Conservation (phyloP, 2,329 filamentous ascomycete species). For the Exophiala sideris region DNA sequence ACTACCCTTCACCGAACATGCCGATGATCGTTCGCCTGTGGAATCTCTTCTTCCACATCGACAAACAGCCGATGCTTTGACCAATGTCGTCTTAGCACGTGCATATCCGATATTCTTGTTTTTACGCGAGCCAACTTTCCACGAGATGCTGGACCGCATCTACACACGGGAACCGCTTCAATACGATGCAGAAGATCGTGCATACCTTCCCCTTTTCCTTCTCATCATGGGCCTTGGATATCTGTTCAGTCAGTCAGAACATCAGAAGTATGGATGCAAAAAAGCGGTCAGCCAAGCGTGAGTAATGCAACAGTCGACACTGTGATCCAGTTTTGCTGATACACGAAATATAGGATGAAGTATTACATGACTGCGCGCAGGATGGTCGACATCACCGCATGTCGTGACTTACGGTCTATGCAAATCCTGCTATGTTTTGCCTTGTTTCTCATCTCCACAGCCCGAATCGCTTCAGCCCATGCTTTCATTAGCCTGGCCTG, state of each 20-base stretch:
- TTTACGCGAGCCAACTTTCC: slow-evolving; percentile 16
- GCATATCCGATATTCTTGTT: slow-evolving; percentile 20
- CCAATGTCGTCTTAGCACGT: slow-evolving; percentile 16
- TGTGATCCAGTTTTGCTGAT: not conserved
- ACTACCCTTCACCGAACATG: slow-evolving; percentile 15
- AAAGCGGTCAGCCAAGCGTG: slow-evolving; percentile 21
- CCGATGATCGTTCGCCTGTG: slow-evolving; percentile 5
- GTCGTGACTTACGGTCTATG: slow-evolving; percentile 12
- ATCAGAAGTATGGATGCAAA: slow-evolving; percentile 17
- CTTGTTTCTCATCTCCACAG: slow-evolving; percentile 23
- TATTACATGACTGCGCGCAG: slow-evolving; percentile 19
- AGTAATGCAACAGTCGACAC: not conserved
- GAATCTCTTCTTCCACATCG: slow-evolving; percentile 15
- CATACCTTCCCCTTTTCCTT: slow-evolving; percentile 21
- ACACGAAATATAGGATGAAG: slow-evolving; percentile 8
- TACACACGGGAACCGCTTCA: slow-evolving; percentile 18
- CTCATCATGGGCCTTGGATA: slow-evolving; percentile 21
- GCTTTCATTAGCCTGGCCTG: slow-evolving; percentile 17
- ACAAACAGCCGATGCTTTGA: slow-evolving; percentile 12
- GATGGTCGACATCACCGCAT: slow-evolving; percentile 19
- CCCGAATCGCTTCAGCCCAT: slow-evolving; percentile 18
- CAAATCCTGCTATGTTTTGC: slow-evolving; percentile 17
- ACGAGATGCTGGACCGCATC: slow-evolving; percentile 18
- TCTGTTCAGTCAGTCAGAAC: slow-evolving; percentile 15
- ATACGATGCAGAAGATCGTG: slow-evolving; percentile 19